These are phyloP conservation scores for Tuber magnatum DNA, from an alignment of 495 filamentous ascomycete species.

Conservation along the genomic window DNA sequence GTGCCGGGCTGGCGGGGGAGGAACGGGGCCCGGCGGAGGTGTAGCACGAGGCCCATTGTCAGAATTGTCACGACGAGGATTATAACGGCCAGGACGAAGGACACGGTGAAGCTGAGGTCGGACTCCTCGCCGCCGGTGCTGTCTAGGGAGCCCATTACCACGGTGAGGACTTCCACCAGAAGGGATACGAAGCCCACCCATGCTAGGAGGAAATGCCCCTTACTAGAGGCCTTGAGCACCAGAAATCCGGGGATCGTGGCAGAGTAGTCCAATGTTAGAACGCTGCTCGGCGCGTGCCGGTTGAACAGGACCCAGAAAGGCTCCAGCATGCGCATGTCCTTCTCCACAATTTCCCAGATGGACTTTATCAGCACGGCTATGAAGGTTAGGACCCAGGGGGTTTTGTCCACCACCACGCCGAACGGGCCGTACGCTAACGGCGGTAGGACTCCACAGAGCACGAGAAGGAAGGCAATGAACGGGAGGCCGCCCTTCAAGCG, in stretches of 20 bases:
- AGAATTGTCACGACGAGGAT: constrained; percentile 55
- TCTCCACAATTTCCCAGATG: constrained; percentile 62
- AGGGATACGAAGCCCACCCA: constrained; percentile 57
- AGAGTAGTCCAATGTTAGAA: constrained; percentile 64
- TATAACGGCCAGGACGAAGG: constrained; percentile 51
- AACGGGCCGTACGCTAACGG: constrained; percentile 48
- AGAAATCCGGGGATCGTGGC: constrained; percentile 61
- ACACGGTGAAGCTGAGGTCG: constrained; percentile 52
- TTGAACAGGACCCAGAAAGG: constrained; percentile 63
- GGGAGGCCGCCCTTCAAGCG: constrained; percentile 53
- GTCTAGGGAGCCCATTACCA: constrained; percentile 57
- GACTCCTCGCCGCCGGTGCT: constrained; percentile 57
- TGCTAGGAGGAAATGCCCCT: constrained; percentile 57
- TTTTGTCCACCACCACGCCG: constrained; percentile 51
- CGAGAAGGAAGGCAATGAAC: constrained; percentile 52
- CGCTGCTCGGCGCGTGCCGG: constrained; percentile 56
- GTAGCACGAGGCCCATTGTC: constrained; percentile 51
- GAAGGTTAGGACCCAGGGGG: constrained; percentile 58
- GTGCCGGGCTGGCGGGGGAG: constrained; percentile 66
- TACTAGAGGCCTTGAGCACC: constrained; percentile 53
- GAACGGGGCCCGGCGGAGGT: constrained; percentile 55
- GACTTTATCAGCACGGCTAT: constrained; percentile 60
- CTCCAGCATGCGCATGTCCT: constrained; percentile 64
- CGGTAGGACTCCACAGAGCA: constrained; percentile 37
- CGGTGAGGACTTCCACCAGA: constrained; percentile 60